phyloP scores from a whole-genome alignment of 2,329 filamentous ascomycete species.

The Dactylonectria estremocensis region DNA sequence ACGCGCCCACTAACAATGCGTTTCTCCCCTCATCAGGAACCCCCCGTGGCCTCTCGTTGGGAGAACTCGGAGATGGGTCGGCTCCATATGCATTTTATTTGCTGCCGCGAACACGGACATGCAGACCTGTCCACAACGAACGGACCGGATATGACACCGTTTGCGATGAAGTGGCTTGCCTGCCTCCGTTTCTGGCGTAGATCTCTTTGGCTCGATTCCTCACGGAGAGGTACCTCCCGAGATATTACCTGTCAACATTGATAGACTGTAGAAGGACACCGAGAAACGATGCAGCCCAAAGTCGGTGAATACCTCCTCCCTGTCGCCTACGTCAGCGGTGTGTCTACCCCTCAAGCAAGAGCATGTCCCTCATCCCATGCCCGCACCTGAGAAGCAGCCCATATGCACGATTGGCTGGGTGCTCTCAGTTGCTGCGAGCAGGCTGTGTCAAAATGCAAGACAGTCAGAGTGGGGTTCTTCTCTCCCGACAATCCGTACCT shows the following conservation, averaged over 20 bases:
- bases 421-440: slow-evolving; percentile 18
- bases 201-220: background rate
- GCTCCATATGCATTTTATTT: slow-evolving; percentile 32
- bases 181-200: slow-evolving; percentile 1
- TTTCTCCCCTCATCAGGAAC: background rate
- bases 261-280: too few species aligned
- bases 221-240: background rate
- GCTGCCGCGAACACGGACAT: slow-evolving; percentile 20
- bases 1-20: background rate
- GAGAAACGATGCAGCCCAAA: background rate
- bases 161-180: slow-evolving; percentile 8
- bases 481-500: slow-evolving; percentile 12
- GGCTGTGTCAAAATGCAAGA: slow-evolving; percentile 11
- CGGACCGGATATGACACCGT: slow-evolving; percentile 22
- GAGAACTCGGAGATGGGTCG: slow-evolving; percentile 29
- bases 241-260: too few species aligned
- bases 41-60: slow-evolving; percentile 17
- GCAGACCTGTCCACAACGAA: slow-evolving; percentile 29
- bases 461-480: slow-evolving; percentile 11
- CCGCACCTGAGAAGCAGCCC: background rate
- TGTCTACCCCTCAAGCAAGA: slow-evolving; percentile 5
- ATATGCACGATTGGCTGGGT: slow-evolving; percentile 14
- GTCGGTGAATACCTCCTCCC: background rate
- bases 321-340: slow-evolving; percentile 27
- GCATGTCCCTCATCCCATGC: slow-evolving; percentile 15